Conservation (phyloP, 768 basidiomycete species). For the Boletus tomentosulus region DNA sequence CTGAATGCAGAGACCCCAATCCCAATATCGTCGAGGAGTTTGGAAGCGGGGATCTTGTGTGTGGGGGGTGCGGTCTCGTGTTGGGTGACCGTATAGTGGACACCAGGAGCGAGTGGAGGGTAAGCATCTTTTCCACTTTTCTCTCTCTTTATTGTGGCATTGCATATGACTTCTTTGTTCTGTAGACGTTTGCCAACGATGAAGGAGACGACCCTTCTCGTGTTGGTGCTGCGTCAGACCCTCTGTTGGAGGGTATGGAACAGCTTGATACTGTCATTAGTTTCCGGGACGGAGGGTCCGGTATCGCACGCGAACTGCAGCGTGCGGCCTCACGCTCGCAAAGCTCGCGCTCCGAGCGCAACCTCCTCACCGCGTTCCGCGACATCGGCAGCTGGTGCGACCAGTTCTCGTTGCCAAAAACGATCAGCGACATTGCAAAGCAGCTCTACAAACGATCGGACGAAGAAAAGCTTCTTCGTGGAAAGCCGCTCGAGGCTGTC, state of each 20-base stretch:
- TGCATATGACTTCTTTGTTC: constrained; percentile 18
- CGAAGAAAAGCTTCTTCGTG: constrained; percentile 89
- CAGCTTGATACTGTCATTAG: constrained; percentile 94
- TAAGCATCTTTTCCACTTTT: constrained; percentile 43
- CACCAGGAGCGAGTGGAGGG: constrained; percentile 96
- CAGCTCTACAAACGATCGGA: constrained; percentile 96
- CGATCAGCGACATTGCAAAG: constrained; percentile 93
- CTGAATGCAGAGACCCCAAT: constrained; percentile 90
- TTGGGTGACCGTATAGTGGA: constrained; percentile 96
- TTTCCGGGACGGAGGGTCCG: constrained; percentile 92
- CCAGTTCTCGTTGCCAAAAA: constrained; percentile 89
- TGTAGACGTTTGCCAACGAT: constrained; percentile 98
- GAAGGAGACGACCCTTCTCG: constrained; percentile 99
- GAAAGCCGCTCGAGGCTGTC: constrained; percentile 88
- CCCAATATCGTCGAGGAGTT: constrained; percentile 97
- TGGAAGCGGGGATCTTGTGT: constrained; percentile 95
- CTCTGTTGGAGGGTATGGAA: constrained; percentile 90
- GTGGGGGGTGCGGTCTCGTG: constrained; percentile 89
- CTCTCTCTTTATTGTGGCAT: not conserved
- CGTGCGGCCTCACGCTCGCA: constrained; percentile 84
- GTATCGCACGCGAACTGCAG: constrained; percentile 87
- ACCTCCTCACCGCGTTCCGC: constrained; percentile 82
- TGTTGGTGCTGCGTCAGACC: constrained; percentile 95
- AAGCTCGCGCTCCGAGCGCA: constrained; percentile 76
- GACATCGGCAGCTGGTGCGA: constrained; percentile 95